A percentile compares a stretch with the other conserved stretches of the same genome.
Conservation (phyloP, 1,284 basidiomycete genomes). For the Peniophora sp. region DNA sequence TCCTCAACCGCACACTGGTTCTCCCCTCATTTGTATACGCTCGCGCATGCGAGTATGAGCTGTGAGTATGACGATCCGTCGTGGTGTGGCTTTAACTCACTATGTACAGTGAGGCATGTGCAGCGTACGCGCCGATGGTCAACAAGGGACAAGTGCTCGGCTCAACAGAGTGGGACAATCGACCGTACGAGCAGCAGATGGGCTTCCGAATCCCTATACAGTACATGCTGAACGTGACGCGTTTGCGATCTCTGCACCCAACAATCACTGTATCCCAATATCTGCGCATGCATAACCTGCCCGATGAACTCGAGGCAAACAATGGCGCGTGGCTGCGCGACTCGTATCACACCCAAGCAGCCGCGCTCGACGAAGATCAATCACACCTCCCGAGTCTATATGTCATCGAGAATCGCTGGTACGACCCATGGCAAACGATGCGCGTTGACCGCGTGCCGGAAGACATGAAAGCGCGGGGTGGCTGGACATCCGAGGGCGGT, state of each 20-base stretch:
- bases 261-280: conserved; percentile 34
- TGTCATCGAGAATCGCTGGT: conserved; percentile 28
- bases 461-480: conserved; percentile 23
- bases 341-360: conserved; percentile 16
- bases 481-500: conserved; percentile 13
- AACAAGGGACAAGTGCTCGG: conserved; percentile 18
- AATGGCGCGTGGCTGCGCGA: conserved; percentile 29
- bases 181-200: conserved; percentile 33
- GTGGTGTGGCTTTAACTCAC: no score
- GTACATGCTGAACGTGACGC: conserved; percentile 37
- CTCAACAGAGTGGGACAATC: conserved; percentile 27
- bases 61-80: conserved; percentile 7
- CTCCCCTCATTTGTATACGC: conserved; percentile 32
- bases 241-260: conserved; percentile 27
- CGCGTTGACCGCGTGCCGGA: conserved; percentile 28
- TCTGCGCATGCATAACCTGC: conserved; percentile 29
- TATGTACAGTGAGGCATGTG: conserved; percentile 9
- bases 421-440: conserved; percentile 23
- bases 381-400: conserved; percentile 18
- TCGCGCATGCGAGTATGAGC: conserved; percentile 24
- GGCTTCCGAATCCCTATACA: conserved; percentile 29
- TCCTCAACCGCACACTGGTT: conserved; percentile 29
- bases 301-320: conserved; percentile 23
- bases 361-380: conserved; percentile 8
- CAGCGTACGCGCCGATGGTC: conserved; percentile 12